These are phyloP conservation scores for Fusarium sp. DNA, from an alignment of 2,329 filamentous ascomycete species.

Conservation along the genomic window DNA sequence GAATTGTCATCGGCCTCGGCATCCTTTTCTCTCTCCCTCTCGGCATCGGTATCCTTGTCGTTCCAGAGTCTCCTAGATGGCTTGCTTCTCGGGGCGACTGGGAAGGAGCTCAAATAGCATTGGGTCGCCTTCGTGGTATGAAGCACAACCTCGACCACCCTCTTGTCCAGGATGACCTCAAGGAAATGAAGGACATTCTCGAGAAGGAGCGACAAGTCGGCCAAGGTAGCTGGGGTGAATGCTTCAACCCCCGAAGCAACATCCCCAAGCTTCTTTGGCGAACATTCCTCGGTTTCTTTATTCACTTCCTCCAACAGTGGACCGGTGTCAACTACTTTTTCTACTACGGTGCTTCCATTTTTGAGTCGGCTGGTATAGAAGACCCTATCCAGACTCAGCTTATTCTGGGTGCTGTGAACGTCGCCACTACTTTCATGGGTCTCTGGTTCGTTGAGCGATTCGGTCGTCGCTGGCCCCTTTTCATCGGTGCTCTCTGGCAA, in stretches of 20 bases:
- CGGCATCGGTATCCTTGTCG: conserved; percentile 62
- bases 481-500: conserved; percentile 75
- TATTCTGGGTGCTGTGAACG: conserved; percentile 75
- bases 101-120: conserved; percentile 60
- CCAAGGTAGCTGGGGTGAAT: conserved; percentile 66
- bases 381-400: conserved; percentile 76
- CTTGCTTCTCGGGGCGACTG: conserved; percentile 60
- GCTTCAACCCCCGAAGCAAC: conserved; percentile 65
- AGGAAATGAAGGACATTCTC: conserved; percentile 62
- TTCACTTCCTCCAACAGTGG: conserved; percentile 76
- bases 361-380: conserved; percentile 71
- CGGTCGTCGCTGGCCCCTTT: conserved; percentile 74
- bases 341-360: conserved; percentile 76
- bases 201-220: conserved; percentile 58
- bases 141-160: conserved; percentile 58
- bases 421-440: conserved; percentile 72
- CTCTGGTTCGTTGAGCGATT: conserved; percentile 76
- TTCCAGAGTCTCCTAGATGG: conserved; percentile 69
- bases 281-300: conserved; percentile 69
- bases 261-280: conserved; percentile 72
- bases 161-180: conserved; percentile 63
- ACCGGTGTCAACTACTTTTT: conserved; percentile 72
- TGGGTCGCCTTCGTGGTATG: conserved; percentile 64
- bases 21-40: conserved; percentile 65
- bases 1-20: conserved; percentile 69